Percentiles rank a stretch among this genome's conserved stretches.
Evolutionary conservation across 2,329 filamentous ascomycete species (phyloP).

Genomic region (Aspergillus candidus): DNA sequence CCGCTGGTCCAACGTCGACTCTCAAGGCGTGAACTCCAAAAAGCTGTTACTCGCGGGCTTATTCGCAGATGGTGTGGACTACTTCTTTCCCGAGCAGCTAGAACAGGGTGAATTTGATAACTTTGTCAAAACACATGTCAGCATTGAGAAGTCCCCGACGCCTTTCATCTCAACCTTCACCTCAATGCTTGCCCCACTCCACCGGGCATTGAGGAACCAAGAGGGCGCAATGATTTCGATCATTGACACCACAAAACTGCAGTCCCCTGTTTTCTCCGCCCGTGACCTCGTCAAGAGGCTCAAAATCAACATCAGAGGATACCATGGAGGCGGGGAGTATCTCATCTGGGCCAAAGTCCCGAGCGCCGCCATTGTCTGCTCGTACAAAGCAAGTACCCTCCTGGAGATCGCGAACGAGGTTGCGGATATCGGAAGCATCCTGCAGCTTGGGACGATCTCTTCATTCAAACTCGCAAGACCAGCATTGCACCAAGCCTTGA

Average conservation of each 20-base stretch:
- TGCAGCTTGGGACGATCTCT: conserved; percentile 22
- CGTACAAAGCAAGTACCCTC: conserved; percentile 20
- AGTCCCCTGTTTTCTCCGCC: conserved; percentile 22
- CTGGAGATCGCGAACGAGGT: conserved; percentile 11
- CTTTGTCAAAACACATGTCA: conserved; percentile 22
- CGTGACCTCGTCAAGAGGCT: conserved; percentile 16
- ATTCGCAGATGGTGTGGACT: conserved; percentile 12
- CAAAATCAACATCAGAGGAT: conserved; percentile 14
- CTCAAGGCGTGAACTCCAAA: conserved; percentile 26
- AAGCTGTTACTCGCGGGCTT: conserved; percentile 20
- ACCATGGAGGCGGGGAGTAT: conserved; percentile 27
- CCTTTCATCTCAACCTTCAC: conserved; percentile 32
- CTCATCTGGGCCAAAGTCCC: conserved; percentile 30
- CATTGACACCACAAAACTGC: conserved; percentile 25
- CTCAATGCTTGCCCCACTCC: conserved; percentile 24
- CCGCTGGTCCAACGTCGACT: conserved; percentile 28
- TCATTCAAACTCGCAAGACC: not conserved
- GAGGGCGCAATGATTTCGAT: conserved; percentile 24
- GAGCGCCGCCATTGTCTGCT: conserved; percentile 22
- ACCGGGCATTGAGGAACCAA: conserved; percentile 22
- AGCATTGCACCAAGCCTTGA: conserved; percentile 12
- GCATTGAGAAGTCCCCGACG: conserved; percentile 11
- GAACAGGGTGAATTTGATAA: conserved; percentile 14
- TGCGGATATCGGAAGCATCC: conserved; percentile 16
- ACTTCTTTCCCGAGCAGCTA: conserved; percentile 12